Evolutionary conservation across 2,329 filamentous ascomycete species (phyloP), one percentile per base, ranked within the genome.

Genomic region (Phoma sp.): DNA sequence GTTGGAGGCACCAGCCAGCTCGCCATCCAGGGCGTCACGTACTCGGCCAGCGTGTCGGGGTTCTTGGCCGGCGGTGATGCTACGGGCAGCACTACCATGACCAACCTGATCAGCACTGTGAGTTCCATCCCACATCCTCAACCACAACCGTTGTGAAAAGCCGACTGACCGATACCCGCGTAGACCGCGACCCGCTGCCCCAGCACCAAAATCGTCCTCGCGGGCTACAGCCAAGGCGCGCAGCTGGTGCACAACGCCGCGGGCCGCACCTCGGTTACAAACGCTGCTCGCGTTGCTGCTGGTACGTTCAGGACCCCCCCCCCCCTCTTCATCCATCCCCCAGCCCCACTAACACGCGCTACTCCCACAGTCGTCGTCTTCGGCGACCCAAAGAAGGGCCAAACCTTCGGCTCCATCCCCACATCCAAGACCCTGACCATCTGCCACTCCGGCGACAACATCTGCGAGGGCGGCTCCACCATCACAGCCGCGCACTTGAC

Each of bases 21-120:
- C 11, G 77, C 77, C 2, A 75, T 83, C 13, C 82, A 84, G 69
- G 82, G 82, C 42, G 79, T 84, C n/a, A 74, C 78, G 27, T 85
- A 84, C 62, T 64, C 77, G 1, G 82, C 82, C 1, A 64, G 51
- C 25, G 52, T 69, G 7, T 27, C 25, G 7, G 80, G 80, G 0
- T 82, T 80, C 59, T 65, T 80, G 3, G 65, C 68, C 7, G 77
- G 78, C 5, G 81, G 81, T 4, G 79, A 80, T 57, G 50, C 68
- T 4, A 60, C 58, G 3, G 80, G 80, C 4, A 76, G 74, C 45
- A 66, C 66, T 13, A 76, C 66, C 24, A 80, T 82, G 77, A 69
- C 72, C 23, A 65, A 72, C 18, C 52, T 69, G 37, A 67, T 72
- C n/a, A 62, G 51, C 46, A 52, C 38, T 37, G 51, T 65, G 73